Evolutionary conservation across 2,329 filamentous ascomycete species (phyloP).

Genomic region (Arthroderma sp.): DNA sequence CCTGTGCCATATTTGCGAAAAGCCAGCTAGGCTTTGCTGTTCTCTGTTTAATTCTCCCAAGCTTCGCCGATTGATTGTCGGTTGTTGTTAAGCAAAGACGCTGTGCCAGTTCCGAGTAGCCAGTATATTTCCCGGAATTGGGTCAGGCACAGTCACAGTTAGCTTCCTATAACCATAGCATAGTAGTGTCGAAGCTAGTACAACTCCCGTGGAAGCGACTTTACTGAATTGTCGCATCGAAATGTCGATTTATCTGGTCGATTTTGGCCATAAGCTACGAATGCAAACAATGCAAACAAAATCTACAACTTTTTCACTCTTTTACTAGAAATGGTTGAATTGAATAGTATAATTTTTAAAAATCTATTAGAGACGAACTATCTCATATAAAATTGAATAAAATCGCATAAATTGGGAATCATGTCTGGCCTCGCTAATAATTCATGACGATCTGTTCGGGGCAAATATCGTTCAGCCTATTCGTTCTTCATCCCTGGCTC

Average conservation of each 20-base stretch:
- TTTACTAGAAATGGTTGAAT: no score
- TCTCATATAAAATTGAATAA: neutral
- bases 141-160: neutral
- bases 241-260: neutral
- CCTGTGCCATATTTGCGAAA: neutral
- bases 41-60: neutral
- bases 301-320: neutral
- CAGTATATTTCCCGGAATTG: neutral
- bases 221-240: neutral
- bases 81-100: neutral
- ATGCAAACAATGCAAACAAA: conserved; percentile 2
- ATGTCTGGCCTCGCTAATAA: neutral
- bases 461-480: neutral
- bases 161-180: no score
- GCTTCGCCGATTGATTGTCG: neutral
- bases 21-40: neutral
- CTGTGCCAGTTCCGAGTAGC: no score
- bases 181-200: neutral
- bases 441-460: neutral
- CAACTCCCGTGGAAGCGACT: neutral
- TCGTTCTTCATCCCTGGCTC: neutral
- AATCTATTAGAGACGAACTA: no score
- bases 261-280: neutral
- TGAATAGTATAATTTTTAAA: no score
- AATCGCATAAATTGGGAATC: neutral